Evolutionary conservation across 257 asterid species (phyloP).

Genomic region (Mitragyna speciosa): DNA sequence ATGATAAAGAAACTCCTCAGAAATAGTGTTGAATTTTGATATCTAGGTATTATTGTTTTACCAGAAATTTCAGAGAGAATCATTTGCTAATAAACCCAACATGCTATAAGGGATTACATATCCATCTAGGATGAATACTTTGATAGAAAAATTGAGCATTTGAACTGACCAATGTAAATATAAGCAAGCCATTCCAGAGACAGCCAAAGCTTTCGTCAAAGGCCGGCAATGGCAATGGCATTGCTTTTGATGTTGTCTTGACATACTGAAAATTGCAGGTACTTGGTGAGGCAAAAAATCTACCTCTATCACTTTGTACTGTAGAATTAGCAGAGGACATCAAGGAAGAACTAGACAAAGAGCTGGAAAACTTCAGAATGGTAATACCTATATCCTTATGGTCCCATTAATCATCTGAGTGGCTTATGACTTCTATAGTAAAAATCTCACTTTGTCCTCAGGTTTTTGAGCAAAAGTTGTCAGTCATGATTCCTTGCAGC

Average conservation of each 20-base stretch:
- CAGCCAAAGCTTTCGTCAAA: neutral
- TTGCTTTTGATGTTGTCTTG: slow-evolving; percentile 15
- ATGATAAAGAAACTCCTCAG: too few relatives aligned
- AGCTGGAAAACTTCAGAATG: slow-evolving; percentile 61
- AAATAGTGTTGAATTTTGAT: too few relatives aligned
- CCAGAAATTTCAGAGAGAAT: neutral
- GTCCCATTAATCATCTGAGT: neutral
- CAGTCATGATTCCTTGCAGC: slow-evolving; percentile 42
- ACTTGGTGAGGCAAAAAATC: slow-evolving; percentile 38
- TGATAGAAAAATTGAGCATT: neutral
- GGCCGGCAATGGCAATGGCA: neutral
- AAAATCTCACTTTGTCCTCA: slow-evolving; percentile 21
- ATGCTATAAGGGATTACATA: neutral
- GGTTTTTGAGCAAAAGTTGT: slow-evolving; percentile 53
- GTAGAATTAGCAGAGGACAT: slow-evolving; percentile 28
- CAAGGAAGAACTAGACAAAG: slow-evolving; percentile 42
- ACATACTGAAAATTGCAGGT: slow-evolving; percentile 40
- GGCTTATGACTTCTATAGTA: too few relatives aligned
- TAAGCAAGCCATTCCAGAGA: neutral
- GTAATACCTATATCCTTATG: slow-evolving; percentile 28
- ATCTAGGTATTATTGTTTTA: neutral
- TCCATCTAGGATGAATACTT: neutral
- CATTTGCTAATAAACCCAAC: neutral
- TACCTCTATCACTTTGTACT: slow-evolving; percentile 14
- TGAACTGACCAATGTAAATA: neutral